Base-by-base conservation (phyloP, 306 rosid genomes). In the Rosa rugosa region DNA sequence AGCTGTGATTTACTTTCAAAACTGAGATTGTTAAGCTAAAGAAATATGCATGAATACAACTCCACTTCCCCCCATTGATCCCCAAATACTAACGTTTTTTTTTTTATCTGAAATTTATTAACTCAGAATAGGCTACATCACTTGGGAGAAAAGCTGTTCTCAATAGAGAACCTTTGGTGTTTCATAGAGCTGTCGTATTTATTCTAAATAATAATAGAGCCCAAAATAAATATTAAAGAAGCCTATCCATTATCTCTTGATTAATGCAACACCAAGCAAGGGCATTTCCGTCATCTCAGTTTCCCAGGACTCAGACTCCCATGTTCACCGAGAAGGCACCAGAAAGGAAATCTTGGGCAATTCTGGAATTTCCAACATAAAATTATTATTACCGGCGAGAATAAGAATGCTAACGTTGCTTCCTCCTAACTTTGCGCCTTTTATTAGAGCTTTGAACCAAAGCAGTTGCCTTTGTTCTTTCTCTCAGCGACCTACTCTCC, bases 251-350 rank as follows among this genome's bases (percentile, higher is more conserved):
- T 62, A 13, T 64, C 31, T 27, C 31, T 1, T 31, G 3, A 25
- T 31, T 3, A 2, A 23, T 11, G 1, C 36, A 10, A 12, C 42
- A 63, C 42, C 69, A 13, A 27, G 0, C 4, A n/a, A 38, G 80
- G 87, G 65, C 18, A 13, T 56, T 59, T 31, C 77, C 59, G 93
- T 83, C 85, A 83, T 68, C 74, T 80, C 17, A n/a, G 36, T 31
- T 3, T 6, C n/a, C 6, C 0, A 0, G 18, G 14, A 23, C 79
- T 77, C 47, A 2, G 3, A 9, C 0, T 4, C 69, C 54, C 14
- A 2, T 7, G 18, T 23, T 11, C 2, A 2, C 27, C 0, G 41
- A 0, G n/a, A 5, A 11, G 77, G 50, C 25, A 45, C 0, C 20
- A 60, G 47, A 34, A 45, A 0, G 16, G 71, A 18, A 8, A 36